Percentiles rank a stretch among this genome's conserved stretches.
These are phyloP conservation scores for Aaosphaeria arxii DNA, from an alignment of 2,329 filamentous ascomycete genomes.

Conservation along the genomic window DNA sequence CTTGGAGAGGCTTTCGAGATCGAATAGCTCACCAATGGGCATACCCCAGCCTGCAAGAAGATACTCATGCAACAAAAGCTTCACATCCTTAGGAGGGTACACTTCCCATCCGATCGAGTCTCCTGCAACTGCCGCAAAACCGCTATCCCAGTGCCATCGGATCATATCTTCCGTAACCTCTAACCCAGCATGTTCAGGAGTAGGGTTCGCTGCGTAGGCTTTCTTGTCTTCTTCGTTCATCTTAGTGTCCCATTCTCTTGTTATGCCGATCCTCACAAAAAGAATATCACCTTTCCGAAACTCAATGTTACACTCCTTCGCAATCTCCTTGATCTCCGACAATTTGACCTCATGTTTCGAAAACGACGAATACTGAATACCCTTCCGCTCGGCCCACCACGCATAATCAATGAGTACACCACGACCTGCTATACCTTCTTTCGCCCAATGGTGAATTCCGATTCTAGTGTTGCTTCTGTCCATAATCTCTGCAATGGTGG, in stretches of 20 bases:
- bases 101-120: not conserved
- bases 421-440: slow-evolving; percentile 16
- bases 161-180: not conserved
- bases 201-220: not conserved
- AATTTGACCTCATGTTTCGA: slow-evolving; percentile 9
- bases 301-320: slow-evolving; percentile 7
- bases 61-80: not conserved
- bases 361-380: slow-evolving; percentile 9
- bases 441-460: slow-evolving; percentile 14
- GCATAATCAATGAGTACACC: slow-evolving; percentile 17
- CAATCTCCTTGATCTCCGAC: slow-evolving; percentile 8
- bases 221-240: not conserved
- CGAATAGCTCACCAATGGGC: slow-evolving; percentile 1
- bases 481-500: slow-evolving; percentile 13
- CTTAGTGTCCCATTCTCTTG: not conserved
- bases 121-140: not conserved
- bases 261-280: slow-evolving; percentile 5
- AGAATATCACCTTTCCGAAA: slow-evolving; percentile 19
- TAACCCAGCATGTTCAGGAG: not conserved
- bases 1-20: not conserved
- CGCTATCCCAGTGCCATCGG: not conserved
- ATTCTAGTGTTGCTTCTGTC: slow-evolving; percentile 8
- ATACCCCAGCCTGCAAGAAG: not conserved
- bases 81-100: not conserved
- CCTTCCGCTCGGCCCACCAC: slow-evolving; percentile 13